Percentiles rank a stretch among this genome's conserved stretches.
These are phyloP conservation scores for Paecilomyces variotii DNA, from an alignment of 2,329 filamentous ascomycete species.

Conservation along the genomic window DNA sequence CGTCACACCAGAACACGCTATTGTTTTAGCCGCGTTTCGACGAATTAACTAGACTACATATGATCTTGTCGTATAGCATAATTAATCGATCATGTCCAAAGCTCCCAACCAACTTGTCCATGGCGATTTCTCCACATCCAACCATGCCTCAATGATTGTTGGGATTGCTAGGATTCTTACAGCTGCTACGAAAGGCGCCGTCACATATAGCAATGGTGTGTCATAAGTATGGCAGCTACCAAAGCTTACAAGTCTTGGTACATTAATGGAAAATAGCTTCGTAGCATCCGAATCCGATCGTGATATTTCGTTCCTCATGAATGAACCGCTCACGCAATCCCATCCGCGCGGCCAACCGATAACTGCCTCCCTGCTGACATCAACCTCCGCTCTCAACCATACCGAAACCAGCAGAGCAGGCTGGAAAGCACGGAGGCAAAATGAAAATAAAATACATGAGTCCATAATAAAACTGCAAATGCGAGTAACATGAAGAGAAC, in stretches of 20 bases:
- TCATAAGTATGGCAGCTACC: too few species aligned
- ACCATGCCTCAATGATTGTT: too few species aligned
- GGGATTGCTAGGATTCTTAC: too few species aligned
- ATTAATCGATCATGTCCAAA: background rate
- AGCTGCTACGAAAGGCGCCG: too few species aligned
- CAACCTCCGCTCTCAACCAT: background rate
- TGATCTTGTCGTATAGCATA: background rate
- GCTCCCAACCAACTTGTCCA: too few species aligned
- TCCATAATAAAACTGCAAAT: conserved; percentile 1
- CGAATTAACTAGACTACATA: background rate
- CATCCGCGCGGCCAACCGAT: background rate
- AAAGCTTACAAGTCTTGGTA: background rate
- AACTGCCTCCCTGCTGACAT: background rate
- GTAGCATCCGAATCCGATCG: conserved; percentile 3
- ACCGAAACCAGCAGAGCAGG: background rate
- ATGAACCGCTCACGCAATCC: conserved; percentile 6
- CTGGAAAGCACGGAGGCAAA: background rate
- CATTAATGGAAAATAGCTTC: background rate
- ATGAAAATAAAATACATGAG: conserved; percentile 9
- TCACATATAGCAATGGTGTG: too few species aligned
- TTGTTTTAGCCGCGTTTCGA: background rate
- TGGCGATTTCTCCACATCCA: too few species aligned
- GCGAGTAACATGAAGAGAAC: background rate
- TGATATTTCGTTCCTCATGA: conserved; percentile 5
- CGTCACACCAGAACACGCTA: background rate